These are phyloP conservation scores for Globisporangium mamillatum DNA, from an alignment of 352 stramenopile genomes.

Conservation along the genomic window DNA sequence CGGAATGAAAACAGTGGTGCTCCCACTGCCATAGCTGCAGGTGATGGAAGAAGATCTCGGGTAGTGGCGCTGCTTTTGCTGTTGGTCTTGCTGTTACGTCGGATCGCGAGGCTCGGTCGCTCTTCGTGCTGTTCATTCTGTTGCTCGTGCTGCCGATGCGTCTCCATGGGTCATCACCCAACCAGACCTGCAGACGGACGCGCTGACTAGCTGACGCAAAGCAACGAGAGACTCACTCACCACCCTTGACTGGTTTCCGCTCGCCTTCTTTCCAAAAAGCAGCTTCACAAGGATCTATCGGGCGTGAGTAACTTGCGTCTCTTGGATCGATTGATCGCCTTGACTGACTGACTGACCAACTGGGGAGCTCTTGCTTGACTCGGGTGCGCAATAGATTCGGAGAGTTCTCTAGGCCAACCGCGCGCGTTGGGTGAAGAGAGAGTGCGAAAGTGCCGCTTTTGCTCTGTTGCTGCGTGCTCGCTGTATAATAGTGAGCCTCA, in stretches of 20 bases:
- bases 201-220: not conserved
- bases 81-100: slow-evolving; percentile 10
- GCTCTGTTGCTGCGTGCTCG: not conserved
- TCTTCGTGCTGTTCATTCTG: not conserved
- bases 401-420: no score
- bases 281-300: not conserved
- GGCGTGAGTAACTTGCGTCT: no score
- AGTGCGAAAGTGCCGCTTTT: not conserved
- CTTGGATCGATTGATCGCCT: no score
- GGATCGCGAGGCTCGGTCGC: not conserved
- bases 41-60: slow-evolving; percentile 1
- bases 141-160: slow-evolving; percentile 8
- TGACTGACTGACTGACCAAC: no score
- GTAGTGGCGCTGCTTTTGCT: not conserved
- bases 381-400: no score
- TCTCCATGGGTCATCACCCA: slow-evolving; percentile 10
- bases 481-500: not conserved
- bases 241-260: no score
- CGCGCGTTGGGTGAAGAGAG: no score
- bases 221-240: not conserved
- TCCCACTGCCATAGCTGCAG: not conserved
- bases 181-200: not conserved
- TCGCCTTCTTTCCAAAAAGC: not conserved
- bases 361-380: not conserved
- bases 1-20: not conserved